Base-by-base conservation (phyloP, 257 asterid species). In the Penstemon davidsonii region DNA sequence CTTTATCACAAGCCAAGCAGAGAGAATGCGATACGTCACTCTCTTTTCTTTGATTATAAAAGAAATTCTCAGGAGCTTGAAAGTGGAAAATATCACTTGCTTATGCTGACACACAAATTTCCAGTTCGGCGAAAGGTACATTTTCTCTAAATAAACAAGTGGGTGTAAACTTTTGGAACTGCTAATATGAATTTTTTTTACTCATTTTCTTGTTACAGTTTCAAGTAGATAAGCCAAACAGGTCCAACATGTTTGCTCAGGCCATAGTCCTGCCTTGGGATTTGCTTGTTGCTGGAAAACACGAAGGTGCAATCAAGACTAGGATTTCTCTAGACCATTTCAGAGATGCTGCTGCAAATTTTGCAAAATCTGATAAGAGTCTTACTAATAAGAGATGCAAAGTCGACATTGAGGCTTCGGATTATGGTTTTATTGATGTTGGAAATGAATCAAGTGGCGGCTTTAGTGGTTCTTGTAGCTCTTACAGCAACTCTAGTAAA, bases 211-310 rank as follows among this genome's bases (percentile, higher is more conserved):
- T 72, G 19, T 73, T 69, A 77, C 80, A 91, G 94, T 82, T 77
- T 70, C 76, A 75, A 59, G 85, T 88, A 72, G 75, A 77, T 79
- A 80, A 66, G 76, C 76, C 84, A 69, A 86, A 79, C 72, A 64
- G 76, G 69, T 74, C 83, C 52, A 75, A 78, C 76, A 68, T 74
- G 74, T 85, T 87, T 82, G 96, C 90, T 39, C 85, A 91, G 89
- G 96, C 90, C 76, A 53, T 81, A 45, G 69, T 88, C 75, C 76
- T 94, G 70, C 96, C 97, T 33, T 94, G 95, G 96, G 84, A 88
- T 78, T 82, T 94, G 80, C 73, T 77, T 76, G 73, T 94, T 60
- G 13, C 81, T 62, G 85, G 81, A 80, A 82, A 82, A 69, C 56
- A 54, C 71, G 74, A 62, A 66, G 82, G 79, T 79, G 63, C 74